Percentiles rank a stretch among this genome's conserved stretches.
phyloP scores from a whole-genome alignment of 805 yeast genomes.

The Nakazawaea holstii region DNA sequence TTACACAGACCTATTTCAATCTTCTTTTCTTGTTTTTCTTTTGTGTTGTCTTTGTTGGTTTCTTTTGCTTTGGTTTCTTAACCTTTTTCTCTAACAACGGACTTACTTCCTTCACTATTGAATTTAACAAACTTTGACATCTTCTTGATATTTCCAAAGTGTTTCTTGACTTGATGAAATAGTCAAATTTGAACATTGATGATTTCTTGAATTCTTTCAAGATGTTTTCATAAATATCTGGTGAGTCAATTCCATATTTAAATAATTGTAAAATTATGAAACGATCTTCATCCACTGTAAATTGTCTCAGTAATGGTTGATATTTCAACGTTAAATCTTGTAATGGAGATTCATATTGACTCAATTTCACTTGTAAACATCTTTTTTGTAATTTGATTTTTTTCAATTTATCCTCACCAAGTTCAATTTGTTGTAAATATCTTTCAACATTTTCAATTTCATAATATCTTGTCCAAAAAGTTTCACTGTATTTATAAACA shows the following conservation, averaged over 20 bases:
- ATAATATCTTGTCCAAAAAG: slow-evolving; percentile 74
- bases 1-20: background rate
- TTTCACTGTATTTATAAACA: slow-evolving; percentile 67
- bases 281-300: slow-evolving; percentile 86
- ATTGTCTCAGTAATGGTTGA: slow-evolving; percentile 71
- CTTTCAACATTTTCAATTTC: slow-evolving; percentile 89
- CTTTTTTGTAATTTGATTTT: slow-evolving; percentile 69
- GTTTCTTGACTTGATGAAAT: slow-evolving; percentile 77
- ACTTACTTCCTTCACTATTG: slow-evolving; percentile 58
- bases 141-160: slow-evolving; percentile 77
- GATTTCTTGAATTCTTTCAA: slow-evolving; percentile 68
- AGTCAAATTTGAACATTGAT: slow-evolving; percentile 81
- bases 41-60: background rate
- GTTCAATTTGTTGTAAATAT: slow-evolving; percentile 72
- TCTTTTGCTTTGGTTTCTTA: slow-evolving; percentile 1
- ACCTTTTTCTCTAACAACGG: slow-evolving; percentile 29
- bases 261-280: slow-evolving; percentile 76
- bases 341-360: slow-evolving; percentile 68
- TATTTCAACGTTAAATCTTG: slow-evolving; percentile 67
- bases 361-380: slow-evolving; percentile 68
- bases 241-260: slow-evolving; percentile 74
- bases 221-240: slow-evolving; percentile 73
- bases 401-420: slow-evolving; percentile 80
- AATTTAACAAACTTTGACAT: slow-evolving; percentile 69
- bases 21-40: background rate